A percentile compares a stretch with the other conserved stretches of the same genome.
Conservation (phyloP, 768 basidiomycete genomes). For the Cyclocybe cylindracea region DNA sequence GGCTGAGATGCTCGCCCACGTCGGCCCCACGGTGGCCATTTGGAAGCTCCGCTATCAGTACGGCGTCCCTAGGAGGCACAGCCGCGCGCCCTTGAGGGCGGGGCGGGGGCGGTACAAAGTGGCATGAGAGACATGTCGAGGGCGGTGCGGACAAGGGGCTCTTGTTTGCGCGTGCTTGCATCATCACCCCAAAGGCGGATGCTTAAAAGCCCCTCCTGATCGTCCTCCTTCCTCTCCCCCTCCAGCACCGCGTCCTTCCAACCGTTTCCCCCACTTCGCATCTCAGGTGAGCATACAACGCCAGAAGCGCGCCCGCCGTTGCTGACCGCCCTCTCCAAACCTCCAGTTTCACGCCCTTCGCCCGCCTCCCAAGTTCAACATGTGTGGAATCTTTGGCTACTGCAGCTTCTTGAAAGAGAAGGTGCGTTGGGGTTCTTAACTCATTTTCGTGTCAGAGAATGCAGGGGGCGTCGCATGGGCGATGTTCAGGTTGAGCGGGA, state of each 20-base stretch:
- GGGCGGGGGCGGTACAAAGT: no score
- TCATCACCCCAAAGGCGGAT: slow-evolving; percentile 3
- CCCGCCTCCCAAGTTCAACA: slow-evolving; percentile 29
- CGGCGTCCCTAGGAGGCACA: not conserved
- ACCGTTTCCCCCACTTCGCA: slow-evolving; percentile 9
- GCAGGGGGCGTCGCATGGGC: not conserved
- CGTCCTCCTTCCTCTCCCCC: slow-evolving; percentile 10
- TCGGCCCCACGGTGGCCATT: no score
- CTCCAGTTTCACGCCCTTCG: not conserved
- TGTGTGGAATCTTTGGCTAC: slow-evolving; percentile 98
- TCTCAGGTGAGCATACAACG: slow-evolving; percentile 11
- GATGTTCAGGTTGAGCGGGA: slow-evolving; percentile 2
- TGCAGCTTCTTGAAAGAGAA: slow-evolving; percentile 95
- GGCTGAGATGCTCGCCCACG: no score
- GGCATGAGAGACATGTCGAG: not conserved
- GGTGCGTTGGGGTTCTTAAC: slow-evolving; percentile 45
- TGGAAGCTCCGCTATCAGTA: no score
- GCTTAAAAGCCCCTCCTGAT: slow-evolving; percentile 15
- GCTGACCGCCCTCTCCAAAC: not conserved
- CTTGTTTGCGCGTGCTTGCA: slow-evolving; percentile 25
- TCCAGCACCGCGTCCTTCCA: slow-evolving; percentile 22
- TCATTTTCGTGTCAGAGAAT: slow-evolving; percentile 1
- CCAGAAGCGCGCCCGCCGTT: not conserved
- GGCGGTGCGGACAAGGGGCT: slow-evolving; percentile 14
- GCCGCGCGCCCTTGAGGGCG: not conserved